phyloP scores from a whole-genome alignment of 1,139 yeast genomes.

The Saccharomyces pastorianus region DNA sequence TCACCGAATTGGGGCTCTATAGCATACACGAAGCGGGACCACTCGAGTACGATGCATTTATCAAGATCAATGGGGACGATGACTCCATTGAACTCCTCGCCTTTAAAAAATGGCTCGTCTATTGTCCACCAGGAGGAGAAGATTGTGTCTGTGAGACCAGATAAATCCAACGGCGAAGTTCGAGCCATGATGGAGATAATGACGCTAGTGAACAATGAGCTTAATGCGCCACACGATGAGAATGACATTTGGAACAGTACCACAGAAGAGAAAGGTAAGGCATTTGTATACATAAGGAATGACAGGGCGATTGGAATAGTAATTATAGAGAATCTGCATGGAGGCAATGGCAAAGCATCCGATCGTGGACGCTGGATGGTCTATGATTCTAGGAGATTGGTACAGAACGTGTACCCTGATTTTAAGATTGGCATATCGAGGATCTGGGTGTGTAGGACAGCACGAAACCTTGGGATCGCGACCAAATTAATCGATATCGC shows the following conservation, averaged over 20 bases:
- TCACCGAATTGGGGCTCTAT: conserved; percentile 22
- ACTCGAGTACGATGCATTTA: neutral
- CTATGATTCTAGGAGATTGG: conserved; percentile 19
- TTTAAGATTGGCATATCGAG: conserved; percentile 29
- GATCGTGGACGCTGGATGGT: conserved; percentile 30
- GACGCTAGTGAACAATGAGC: conserved; percentile 27
- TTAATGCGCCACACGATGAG: conserved; percentile 31
- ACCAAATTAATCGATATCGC: conserved; percentile 26
- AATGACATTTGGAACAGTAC: conserved; percentile 26
- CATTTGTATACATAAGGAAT: conserved; percentile 25
- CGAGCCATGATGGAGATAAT: conserved; percentile 24
- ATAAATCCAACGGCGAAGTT: conserved; percentile 20
- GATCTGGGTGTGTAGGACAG: conserved; percentile 29
- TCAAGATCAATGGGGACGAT: neutral
- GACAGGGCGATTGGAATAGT: conserved; percentile 27
- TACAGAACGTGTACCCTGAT: conserved; percentile 21
- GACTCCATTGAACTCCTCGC: conserved; percentile 14
- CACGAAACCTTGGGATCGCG: conserved; percentile 26
- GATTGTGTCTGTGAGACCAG: conserved; percentile 20
- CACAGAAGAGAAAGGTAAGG: conserved; percentile 18
- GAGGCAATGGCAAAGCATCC: neutral
- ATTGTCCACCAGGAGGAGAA: conserved; percentile 7
- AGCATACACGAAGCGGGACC: conserved; percentile 1
- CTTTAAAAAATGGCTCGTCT: neutral
- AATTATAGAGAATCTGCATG: conserved; percentile 21